phyloP scores from a whole-genome alignment of 768 basidiomycete species.

The Xerocomus potaroensis region DNA sequence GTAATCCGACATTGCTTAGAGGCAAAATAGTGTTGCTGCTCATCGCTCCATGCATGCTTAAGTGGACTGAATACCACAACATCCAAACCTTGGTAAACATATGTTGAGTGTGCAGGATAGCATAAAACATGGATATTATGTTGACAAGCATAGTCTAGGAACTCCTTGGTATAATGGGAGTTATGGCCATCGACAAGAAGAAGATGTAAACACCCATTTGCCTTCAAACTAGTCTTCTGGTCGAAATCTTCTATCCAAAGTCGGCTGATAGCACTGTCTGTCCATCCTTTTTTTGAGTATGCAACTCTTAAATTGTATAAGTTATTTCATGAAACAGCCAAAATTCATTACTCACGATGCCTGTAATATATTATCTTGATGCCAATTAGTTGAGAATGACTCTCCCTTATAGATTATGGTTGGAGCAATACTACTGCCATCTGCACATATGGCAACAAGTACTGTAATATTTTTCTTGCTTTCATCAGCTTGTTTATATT shows the following conservation, averaged over 20 bases:
- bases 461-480: too few relatives aligned
- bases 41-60: constrained; percentile 29
- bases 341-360: too few relatives aligned
- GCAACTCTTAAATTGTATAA: too few relatives aligned
- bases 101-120: constrained; percentile 32
- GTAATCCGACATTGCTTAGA: not conserved
- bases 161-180: constrained; percentile 37
- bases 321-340: too few relatives aligned
- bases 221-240: constrained; percentile 30
- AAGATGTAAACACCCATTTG: constrained; percentile 23
- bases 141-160: constrained; percentile 36
- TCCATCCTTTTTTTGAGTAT: constrained; percentile 26
- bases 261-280: constrained; percentile 23
- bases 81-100: constrained; percentile 39
- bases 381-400: too few relatives aligned
- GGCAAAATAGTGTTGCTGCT: constrained; percentile 9
- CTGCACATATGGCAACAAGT: too few relatives aligned
- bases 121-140: constrained; percentile 39
- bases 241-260: constrained; percentile 33
- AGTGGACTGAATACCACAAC: constrained; percentile 33
- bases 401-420: too few relatives aligned
- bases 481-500: too few relatives aligned
- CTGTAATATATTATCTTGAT: too few relatives aligned
- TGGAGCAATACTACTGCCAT: too few relatives aligned
- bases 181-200: constrained; percentile 48